Evolutionary conservation across 2,329 filamentous ascomycete species (phyloP).

Genomic region (Hirsutella thompsonii): DNA sequence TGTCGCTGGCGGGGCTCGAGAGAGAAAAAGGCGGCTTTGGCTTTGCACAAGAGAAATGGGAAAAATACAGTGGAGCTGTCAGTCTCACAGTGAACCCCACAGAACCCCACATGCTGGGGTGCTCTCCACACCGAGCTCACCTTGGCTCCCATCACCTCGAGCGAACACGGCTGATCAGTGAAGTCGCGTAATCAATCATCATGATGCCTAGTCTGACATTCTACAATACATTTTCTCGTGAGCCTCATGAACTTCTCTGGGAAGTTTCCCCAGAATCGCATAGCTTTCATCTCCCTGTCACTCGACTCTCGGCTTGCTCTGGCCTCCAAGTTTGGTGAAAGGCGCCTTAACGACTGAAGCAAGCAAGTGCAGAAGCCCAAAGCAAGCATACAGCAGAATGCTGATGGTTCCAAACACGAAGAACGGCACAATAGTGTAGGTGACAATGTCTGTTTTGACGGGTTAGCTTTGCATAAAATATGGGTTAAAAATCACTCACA

Average conservation of each 20-base stretch:
- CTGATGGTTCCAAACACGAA: slow-evolving; percentile 21
- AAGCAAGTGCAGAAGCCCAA: slow-evolving; percentile 5
- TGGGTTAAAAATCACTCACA: slow-evolving; percentile 19
- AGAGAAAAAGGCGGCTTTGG: too few species aligned
- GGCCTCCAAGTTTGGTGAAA: neutral
- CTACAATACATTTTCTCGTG: neutral
- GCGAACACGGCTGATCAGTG: too few species aligned
- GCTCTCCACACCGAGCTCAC: slow-evolving; percentile 3
- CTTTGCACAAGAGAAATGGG: neutral
- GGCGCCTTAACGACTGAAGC: neutral
- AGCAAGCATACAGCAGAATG: slow-evolving; percentile 12
- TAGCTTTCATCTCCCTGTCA: neutral
- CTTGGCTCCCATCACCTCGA: neutral
- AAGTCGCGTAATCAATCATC: neutral
- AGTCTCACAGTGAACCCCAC: slow-evolving; percentile 18
- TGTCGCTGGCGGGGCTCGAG: neutral
- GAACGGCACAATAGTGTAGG: slow-evolving; percentile 22
- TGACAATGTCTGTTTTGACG: slow-evolving; percentile 15
- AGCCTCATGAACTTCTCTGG: neutral
- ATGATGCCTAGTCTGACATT: neutral
- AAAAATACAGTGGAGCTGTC: neutral
- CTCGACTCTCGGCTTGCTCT: neutral
- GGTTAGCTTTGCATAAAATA: slow-evolving; percentile 5
- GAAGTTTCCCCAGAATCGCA: too few species aligned
- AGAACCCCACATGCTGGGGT: slow-evolving; percentile 1